These are phyloP conservation scores for Chrysoporthe puriensis DNA, from an alignment of 2,329 filamentous ascomycete species.

Conservation along the genomic window DNA sequence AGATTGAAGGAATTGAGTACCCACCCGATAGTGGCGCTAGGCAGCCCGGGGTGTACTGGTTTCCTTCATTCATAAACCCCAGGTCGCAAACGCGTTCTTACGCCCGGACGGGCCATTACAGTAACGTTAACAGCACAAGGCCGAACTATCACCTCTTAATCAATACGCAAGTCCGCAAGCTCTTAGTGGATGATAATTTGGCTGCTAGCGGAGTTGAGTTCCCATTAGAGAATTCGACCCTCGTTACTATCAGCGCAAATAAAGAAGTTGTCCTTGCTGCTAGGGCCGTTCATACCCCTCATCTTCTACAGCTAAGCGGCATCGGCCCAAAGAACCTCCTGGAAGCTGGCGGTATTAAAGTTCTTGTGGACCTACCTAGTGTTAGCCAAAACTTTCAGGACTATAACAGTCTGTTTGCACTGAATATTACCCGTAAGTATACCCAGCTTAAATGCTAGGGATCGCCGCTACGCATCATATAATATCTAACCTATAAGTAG, in stretches of 20 bases:
- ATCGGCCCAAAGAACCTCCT: constrained; percentile 48
- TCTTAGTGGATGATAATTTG: constrained; percentile 31
- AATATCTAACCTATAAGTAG: constrained; percentile 7
- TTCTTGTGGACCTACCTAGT: constrained; percentile 47
- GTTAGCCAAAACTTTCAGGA: constrained; percentile 56
- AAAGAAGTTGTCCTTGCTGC: constrained; percentile 50
- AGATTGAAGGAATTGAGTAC: constrained; percentile 45
- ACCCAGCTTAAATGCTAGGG: background rate
- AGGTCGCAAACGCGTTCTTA: constrained; percentile 42
- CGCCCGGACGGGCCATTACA: constrained; percentile 43
- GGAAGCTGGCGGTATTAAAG: constrained; percentile 45
- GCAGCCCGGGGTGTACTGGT: constrained; percentile 46
- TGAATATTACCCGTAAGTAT: constrained; percentile 34
- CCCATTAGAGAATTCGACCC: constrained; percentile 29
- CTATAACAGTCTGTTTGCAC: constrained; percentile 41
- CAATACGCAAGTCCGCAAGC: constrained; percentile 37
- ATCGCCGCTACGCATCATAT: background rate
- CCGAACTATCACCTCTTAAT: constrained; percentile 39
- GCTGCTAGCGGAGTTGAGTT: constrained; percentile 40
- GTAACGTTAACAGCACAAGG: constrained; percentile 32
- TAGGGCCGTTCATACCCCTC: constrained; percentile 45
- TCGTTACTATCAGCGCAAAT: constrained; percentile 34
- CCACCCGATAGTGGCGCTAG: constrained; percentile 45
- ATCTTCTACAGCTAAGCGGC: constrained; percentile 42
- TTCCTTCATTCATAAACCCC: constrained; percentile 47